Evolutionary conservation across 2,329 filamentous ascomycete genomes (phyloP), one percentile per base, ranked within the genome.

Genomic region (Juglanconis sp.): DNA sequence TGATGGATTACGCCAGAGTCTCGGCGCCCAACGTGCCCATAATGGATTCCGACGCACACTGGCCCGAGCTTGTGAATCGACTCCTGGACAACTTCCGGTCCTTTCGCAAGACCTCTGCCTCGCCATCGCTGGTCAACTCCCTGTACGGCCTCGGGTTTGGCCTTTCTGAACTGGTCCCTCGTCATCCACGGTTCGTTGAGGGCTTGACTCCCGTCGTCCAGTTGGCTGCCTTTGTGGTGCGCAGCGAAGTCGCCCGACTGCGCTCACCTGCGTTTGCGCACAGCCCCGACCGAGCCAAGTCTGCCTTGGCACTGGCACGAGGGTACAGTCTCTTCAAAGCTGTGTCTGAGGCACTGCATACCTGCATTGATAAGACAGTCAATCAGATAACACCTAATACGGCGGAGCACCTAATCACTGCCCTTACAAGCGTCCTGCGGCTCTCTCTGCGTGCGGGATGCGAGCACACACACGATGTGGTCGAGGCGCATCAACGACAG

Each of bases 361-460:
- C 65, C 3, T 75, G 82, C 57, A 78, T 87, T 48, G 82, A 86
- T 35, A 87, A 84, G 65, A 79, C 81, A 58, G 77, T 82, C 47
- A 85, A 82, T 9, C 76, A 76, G 53, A 72, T 87, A 17, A 74
- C 73, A 13, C 71, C 72, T 13, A 82, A 86, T 2, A 76, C 74
- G 34, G 76, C 79, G 1, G 65, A 69, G 13, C 60, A 57, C 15
- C 68, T 77, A 11, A 71, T 85, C 17, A 65, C 65, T 2, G 71
- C 73, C 13, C 71, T 86, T 31, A 72, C 77, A 3, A 74, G 76
- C 5, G 76, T 85, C 8, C 70, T 83, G 24, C 77, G 72, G 42
- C 56, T 70, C 8, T 73, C 73, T 53, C 68, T 86, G 10, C 68
- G 69, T 13, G 70, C 73, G 6, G 71, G 72, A 4, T 72, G 75